These are phyloP conservation scores for Isoetes taiwanensis DNA, from an alignment of 75 land plant genomes.

Conservation along the genomic window DNA sequence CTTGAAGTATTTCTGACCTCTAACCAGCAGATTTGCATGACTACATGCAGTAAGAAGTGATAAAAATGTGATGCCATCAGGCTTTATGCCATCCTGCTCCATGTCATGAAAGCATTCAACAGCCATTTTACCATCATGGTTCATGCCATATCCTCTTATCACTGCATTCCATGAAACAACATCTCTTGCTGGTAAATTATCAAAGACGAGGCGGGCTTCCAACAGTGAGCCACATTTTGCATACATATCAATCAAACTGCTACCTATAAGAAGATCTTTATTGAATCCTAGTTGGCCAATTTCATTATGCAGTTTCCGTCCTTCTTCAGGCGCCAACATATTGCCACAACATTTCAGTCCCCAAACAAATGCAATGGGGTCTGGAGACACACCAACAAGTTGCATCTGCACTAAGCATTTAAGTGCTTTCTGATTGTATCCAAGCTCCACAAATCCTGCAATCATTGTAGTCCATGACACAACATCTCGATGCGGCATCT, in stretches of 20 bases:
- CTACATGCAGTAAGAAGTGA: conserved; percentile 24
- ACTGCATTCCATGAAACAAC: conserved; percentile 28
- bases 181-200: conserved; percentile 18
- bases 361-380: conserved; percentile 24
- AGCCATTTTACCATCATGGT: not conserved
- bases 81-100: conserved; percentile 20
- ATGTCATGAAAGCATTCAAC: conserved; percentile 28
- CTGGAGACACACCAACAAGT: conserved; percentile 22
- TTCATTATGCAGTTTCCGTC: conserved; percentile 24
- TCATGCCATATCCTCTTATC: conserved; percentile 11
- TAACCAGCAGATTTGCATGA: too few species aligned
- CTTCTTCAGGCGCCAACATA: conserved; percentile 10
- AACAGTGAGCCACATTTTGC: conserved; percentile 27
- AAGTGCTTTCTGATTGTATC: conserved; percentile 14
- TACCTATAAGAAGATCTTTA: conserved; percentile 20
- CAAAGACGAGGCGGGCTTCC: conserved; percentile 27
- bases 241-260: conserved; percentile 33
- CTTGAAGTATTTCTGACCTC: too few species aligned
- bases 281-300: conserved; percentile 21
- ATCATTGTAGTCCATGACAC: conserved; percentile 29
- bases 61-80: conserved; percentile 35
- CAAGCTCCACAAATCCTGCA: conserved; percentile 13
- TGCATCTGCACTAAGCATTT: conserved; percentile 18
- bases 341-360: conserved; percentile 25
- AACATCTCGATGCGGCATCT: conserved; percentile 15